Evolutionary conservation across 1,284 basidiomycete species (phyloP).

Genomic region (Takashimella tepidaria): DNA sequence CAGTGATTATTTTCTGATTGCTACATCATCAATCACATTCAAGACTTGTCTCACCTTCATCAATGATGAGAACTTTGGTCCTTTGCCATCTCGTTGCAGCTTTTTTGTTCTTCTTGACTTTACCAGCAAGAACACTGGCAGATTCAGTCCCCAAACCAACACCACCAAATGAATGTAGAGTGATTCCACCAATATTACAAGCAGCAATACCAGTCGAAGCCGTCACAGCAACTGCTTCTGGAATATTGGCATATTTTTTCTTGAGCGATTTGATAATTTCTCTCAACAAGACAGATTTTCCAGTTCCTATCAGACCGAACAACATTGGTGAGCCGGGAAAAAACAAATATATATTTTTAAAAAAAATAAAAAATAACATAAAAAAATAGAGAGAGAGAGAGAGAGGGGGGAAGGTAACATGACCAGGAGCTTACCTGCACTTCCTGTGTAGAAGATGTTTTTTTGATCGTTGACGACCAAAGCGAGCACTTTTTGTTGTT

Average conservation of each 20-base stretch:
- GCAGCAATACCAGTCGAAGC: constrained; percentile 89
- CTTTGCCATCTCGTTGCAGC: constrained; percentile 64
- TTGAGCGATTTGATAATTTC: constrained; percentile 70
- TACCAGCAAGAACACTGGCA: constrained; percentile 60
- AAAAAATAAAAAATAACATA: too few relatives aligned
- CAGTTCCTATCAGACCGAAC: constrained; percentile 70
- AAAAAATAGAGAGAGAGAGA: too few relatives aligned
- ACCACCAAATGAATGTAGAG: constrained; percentile 86
- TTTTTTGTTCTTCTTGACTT: constrained; percentile 67
- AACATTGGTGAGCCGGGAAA: not conserved
- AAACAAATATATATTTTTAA: too few relatives aligned
- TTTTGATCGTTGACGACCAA: constrained; percentile 62
- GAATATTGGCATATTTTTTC: constrained; percentile 51
- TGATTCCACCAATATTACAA: constrained; percentile 88
- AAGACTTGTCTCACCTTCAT: constrained; percentile 80
- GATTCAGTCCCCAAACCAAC: constrained; percentile 76
- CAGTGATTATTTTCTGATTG: not conserved
- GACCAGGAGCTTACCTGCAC: constrained; percentile 87
- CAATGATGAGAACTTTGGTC: constrained; percentile 81
- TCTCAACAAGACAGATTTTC: constrained; percentile 88
- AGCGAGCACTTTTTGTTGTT: constrained; percentile 74
- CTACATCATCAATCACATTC: not conserved
- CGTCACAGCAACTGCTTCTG: constrained; percentile 70
- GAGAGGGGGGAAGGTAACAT: too few relatives aligned
- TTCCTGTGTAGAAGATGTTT: constrained; percentile 95